A percentile compares a stretch with the other conserved stretches of the same genome.
These are phyloP conservation scores for Capsicum baccatum DNA, from an alignment of 257 asterid genomes.

Conservation along the genomic window DNA sequence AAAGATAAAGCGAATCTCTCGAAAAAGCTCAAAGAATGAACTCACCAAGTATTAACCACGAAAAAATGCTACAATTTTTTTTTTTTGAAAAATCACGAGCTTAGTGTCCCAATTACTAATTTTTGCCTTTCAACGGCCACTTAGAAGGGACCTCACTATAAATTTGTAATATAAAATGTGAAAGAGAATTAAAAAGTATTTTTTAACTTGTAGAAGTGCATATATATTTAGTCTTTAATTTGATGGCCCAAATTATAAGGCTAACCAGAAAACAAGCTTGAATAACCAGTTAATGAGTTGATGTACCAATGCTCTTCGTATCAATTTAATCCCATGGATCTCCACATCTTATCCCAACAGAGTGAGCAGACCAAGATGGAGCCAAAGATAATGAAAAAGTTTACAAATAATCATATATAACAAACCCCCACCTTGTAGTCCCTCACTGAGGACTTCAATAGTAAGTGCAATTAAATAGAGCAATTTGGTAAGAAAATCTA, in stretches of 20 bases:
- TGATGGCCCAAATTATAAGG: background rate
- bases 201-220: background rate
- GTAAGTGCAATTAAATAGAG: background rate
- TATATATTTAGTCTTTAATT: background rate
- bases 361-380: background rate
- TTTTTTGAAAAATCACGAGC: background rate
- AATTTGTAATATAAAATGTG: background rate
- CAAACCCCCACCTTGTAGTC: too few species aligned
- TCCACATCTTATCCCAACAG: background rate
- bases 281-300: background rate
- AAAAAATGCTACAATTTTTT: background rate
- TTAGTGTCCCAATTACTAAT: background rate
- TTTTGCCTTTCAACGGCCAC: background rate
- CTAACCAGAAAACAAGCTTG: constrained; percentile 1
- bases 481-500: background rate
- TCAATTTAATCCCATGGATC: constrained; percentile 4
- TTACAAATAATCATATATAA: background rate
- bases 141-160: background rate
- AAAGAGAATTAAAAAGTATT: background rate
- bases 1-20: background rate
- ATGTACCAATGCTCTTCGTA: background rate
- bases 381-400: background rate
- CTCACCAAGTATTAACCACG: background rate
- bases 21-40: background rate
- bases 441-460: background rate